Conservation (phyloP, 2,329 filamentous ascomycete genomes). For the Ophiostoma novo-ulmi region DNA sequence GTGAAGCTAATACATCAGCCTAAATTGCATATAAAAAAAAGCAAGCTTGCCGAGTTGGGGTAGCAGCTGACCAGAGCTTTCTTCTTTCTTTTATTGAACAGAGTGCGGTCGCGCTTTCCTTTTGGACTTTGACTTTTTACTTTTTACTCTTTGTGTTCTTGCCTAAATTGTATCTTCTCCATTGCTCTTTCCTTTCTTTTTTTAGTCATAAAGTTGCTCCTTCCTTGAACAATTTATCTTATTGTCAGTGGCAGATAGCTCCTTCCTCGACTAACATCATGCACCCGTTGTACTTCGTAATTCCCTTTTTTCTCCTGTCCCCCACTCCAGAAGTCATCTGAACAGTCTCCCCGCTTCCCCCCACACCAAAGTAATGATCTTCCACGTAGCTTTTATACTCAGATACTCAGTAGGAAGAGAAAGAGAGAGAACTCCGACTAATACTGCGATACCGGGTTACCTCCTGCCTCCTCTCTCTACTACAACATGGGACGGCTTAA, state of each 20-base stretch:
- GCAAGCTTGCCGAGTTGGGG: constrained; percentile 11
- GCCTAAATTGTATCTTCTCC: background rate
- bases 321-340: constrained; percentile 2
- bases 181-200: background rate
- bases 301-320: background rate
- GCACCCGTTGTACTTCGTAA: background rate
- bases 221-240: background rate
- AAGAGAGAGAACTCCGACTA: background rate
- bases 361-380: background rate
- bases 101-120: background rate
- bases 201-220: background rate
- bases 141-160: background rate
- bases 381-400: background rate
- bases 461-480: background rate
- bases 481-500: background rate
- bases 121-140: background rate
- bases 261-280: background rate
- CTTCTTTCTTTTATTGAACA: background rate
- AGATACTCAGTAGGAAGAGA: no score
- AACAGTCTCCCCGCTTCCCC: background rate
- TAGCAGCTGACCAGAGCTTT: background rate
- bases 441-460: background rate
- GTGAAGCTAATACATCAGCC: constrained; percentile 12
- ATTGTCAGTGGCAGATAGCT: background rate
- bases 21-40: background rate